phyloP scores from a whole-genome alignment of 78 protist species.

The Dictyostelium brefeldianum region DNA sequence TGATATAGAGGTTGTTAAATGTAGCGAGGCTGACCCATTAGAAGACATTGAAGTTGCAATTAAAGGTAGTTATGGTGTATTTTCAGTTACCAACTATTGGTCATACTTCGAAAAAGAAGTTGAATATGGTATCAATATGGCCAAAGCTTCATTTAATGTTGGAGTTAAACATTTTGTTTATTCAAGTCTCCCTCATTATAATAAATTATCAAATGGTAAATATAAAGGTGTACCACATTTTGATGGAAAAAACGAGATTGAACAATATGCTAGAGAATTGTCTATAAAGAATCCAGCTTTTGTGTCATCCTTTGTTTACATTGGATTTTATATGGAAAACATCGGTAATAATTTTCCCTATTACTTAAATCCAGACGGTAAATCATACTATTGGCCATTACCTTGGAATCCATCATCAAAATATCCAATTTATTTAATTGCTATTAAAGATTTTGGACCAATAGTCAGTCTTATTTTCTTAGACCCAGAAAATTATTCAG shows the following conservation, averaged over 20 bases:
- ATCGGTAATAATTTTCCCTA: too few species aligned
- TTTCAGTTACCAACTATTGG: conserved; percentile 30
- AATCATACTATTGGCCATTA: too few species aligned
- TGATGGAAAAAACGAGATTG: conserved; percentile 1
- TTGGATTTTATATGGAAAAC: conserved; percentile 23
- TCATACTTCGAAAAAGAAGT: not conserved
- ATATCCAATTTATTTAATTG: too few species aligned
- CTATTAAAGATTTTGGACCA: conserved; percentile 32
- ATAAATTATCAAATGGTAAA: conserved; percentile 6
- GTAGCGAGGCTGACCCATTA: not conserved
- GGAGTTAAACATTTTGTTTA: conserved; percentile 35
- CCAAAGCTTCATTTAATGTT: conserved; percentile 22
- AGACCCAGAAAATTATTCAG: not conserved
- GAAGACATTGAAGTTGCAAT: conserved; percentile 11
- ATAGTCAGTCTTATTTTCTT: not conserved
- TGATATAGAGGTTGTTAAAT: conserved; percentile 5
- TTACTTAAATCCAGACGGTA: too few species aligned
- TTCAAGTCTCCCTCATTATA: not conserved
- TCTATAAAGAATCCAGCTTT: not conserved
- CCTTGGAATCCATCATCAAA: too few species aligned
- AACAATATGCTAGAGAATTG: not conserved
- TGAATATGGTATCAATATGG: conserved; percentile 18
- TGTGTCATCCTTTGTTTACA: conserved; percentile 8
- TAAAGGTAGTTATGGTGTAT: conserved; percentile 32
- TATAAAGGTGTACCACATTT: conserved; percentile 38